phyloP scores from a whole-genome alignment of 441 rosid genomes.

The Metrosideros polymorpha region DNA sequence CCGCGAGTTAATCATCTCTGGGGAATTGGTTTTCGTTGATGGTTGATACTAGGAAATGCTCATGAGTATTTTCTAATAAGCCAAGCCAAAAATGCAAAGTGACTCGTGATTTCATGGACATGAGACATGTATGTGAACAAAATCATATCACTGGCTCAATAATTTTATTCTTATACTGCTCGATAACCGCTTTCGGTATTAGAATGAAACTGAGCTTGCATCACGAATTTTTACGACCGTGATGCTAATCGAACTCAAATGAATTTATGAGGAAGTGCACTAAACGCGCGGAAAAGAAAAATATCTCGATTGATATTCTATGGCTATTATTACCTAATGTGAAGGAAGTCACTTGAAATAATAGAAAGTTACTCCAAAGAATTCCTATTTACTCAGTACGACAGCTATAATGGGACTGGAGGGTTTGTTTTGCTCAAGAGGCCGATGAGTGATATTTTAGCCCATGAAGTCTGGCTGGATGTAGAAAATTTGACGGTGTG shows the following conservation, averaged over 20 bases:
- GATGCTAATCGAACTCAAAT: background rate
- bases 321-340: background rate
- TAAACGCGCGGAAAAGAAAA: background rate
- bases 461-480: background rate
- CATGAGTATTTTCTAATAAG: background rate
- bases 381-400: background rate
- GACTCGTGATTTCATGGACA: background rate
- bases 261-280: background rate
- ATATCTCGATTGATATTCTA: background rate
- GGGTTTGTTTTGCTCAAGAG: background rate
- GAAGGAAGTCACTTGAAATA: background rate
- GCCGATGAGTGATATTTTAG: background rate
- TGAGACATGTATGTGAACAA: too few relatives aligned
- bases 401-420: background rate
- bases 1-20: background rate
- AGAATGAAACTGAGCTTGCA: too few relatives aligned
- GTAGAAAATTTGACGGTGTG: background rate
- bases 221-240: background rate
- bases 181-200: background rate
- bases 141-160: background rate
- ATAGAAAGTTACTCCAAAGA: background rate
- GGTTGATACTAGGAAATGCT: background rate
- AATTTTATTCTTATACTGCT: background rate
- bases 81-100: background rate
- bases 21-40: background rate